A percentile compares a stretch with the other conserved stretches of the same genome.
phyloP scores from a whole-genome alignment of 352 stramenopile species.

The Globisporangium carolinianum region DNA sequence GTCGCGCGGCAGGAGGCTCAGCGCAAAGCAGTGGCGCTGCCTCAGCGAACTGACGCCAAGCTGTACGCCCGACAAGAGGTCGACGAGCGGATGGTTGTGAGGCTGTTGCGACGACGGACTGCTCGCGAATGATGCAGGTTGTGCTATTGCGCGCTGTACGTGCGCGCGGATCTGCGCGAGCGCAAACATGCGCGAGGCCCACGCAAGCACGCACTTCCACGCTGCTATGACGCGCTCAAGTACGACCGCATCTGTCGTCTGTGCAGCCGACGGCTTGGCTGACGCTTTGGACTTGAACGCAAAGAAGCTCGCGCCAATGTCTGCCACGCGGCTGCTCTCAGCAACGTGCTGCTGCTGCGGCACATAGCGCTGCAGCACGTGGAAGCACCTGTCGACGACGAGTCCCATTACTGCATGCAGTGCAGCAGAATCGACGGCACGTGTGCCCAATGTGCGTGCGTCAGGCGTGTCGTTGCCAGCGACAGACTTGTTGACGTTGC shows the following conservation, averaged over 20 bases:
- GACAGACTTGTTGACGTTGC: not conserved
- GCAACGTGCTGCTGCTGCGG: not conserved
- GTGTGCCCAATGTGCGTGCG: not conserved
- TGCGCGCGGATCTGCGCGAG: constrained; percentile 15
- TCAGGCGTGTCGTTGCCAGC: not conserved
- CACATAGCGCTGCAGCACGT: constrained; percentile 36
- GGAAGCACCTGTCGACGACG: constrained; percentile 31
- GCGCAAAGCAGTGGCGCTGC: constrained; percentile 1
- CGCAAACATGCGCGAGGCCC: constrained; percentile 14
- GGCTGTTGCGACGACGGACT: not conserved
- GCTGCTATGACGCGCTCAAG: constrained; percentile 11
- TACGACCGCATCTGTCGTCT: constrained; percentile 10
- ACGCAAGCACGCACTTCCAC: constrained; percentile 24
- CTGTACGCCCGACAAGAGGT: constrained; percentile 28
- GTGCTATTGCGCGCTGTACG: constrained; percentile 37
- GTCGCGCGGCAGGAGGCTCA: not conserved
- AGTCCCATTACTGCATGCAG: constrained; percentile 14
- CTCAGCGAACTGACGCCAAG: constrained; percentile 20
- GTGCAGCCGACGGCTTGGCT: not conserved
- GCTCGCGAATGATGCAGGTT: constrained; percentile 12
- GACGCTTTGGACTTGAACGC: constrained; percentile 28
- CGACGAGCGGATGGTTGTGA: constrained; percentile 28
- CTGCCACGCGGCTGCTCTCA: constrained; percentile 10
- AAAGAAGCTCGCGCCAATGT: constrained; percentile 37
- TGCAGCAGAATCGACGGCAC: not conserved